Base-by-base conservation (phyloP, 371 early-diverging fungal species). In the Apophysomyces ossiformis region DNA sequence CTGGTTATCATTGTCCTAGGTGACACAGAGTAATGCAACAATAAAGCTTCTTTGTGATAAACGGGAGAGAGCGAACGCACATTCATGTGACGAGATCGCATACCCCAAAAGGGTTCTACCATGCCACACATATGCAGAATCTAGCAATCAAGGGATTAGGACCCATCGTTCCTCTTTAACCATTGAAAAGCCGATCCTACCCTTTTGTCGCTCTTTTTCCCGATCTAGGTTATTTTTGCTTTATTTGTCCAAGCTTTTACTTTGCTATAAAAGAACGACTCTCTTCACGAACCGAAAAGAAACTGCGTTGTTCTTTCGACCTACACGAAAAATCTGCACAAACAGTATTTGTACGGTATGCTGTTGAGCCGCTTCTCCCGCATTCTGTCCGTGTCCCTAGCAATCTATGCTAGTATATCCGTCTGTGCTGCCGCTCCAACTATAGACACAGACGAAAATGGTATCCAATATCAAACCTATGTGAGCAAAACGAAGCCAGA, bases 381-480 rank as follows among this genome's bases (percentile, higher is more conserved):
- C 11, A 50, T 50, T 21, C 11, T 50, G n/a, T 50, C n/a, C 5
- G 7, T 50, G 4, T 50, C 54, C 1, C 21, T 50, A 11, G 7
- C 21, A 16, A 26, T 41, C 21, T 50, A 26, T 21, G 9, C 21
- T 50, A 26, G 54, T 16, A 21, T 41, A 13, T 41, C 41, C 41
- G 41, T 41, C 13, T 41, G 41, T 41, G n/a, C 21, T 21, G 54
- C 54, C 21, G 54, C 54, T 7, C 54, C 54, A 6, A 21, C 54
- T 9, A 5, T 26, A 18, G 0, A 1, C 54, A 21, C 21, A 21
- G 1, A 7, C 1, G 32, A 26, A 26, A 16, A 16, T 21, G 54
- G 21, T 50, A 21, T 50, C 54, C 7, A 50, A 62, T 63, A 57
- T 72, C 69, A 11, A 50, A 50, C 21, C 4, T 26, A 50, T 5